Conservation (phyloP, 805 yeast species). For the Wickerhamomyces ciferrii region DNA sequence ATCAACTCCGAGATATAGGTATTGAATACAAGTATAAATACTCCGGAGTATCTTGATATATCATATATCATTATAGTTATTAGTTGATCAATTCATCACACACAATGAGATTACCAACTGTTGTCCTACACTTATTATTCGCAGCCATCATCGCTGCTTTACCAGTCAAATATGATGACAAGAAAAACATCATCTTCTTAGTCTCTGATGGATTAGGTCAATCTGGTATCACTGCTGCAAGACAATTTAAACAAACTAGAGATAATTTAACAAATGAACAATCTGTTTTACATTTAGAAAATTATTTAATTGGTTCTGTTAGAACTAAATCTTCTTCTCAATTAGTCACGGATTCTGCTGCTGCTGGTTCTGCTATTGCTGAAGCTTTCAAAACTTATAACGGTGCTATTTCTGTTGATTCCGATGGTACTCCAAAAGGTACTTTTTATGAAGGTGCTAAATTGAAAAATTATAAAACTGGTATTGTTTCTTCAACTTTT, state of each 20-base stretch:
- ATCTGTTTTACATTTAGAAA: slow-evolving; percentile 57
- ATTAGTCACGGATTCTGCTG: slow-evolving; percentile 88
- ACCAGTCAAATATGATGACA: slow-evolving; percentile 26
- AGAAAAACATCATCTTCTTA: slow-evolving; percentile 79
- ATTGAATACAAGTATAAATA: no score
- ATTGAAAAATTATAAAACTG: slow-evolving; percentile 72
- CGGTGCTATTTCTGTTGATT: slow-evolving; percentile 86
- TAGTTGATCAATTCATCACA: no score
- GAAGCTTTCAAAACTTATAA: slow-evolving; percentile 80
- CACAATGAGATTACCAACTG: slow-evolving; percentile 18
- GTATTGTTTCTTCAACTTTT: slow-evolving; percentile 86
- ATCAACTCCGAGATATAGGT: no score
- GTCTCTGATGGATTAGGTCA: slow-evolving; percentile 95
- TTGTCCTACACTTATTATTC: slow-evolving; percentile 14
- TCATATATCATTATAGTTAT: no score
- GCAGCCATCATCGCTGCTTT: slow-evolving; percentile 17
- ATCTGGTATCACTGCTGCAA: slow-evolving; percentile 71
- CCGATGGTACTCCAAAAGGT: slow-evolving; percentile 67
- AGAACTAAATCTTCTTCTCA: slow-evolving; percentile 76
- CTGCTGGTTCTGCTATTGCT: slow-evolving; percentile 91
- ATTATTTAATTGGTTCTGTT: slow-evolving; percentile 73
- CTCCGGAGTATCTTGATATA: no score
- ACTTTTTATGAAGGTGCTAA: slow-evolving; percentile 86
- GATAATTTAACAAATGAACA: slow-evolving; percentile 42
- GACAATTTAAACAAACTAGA: slow-evolving; percentile 62